phyloP scores from a whole-genome alignment of 2,329 filamentous ascomycete genomes.

The Cordyceps farinosa region DNA sequence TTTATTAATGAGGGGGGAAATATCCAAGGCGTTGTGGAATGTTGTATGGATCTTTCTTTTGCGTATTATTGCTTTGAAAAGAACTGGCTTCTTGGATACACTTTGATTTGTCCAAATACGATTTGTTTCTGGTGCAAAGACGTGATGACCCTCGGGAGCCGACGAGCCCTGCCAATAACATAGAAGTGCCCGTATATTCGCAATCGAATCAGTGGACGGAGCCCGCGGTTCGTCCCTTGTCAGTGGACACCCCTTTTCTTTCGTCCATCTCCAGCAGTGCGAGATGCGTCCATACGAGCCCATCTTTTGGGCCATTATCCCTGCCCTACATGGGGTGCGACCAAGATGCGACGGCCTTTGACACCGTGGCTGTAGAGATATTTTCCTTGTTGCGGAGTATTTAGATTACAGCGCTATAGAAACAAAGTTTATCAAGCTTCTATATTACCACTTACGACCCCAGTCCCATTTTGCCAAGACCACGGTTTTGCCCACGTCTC shows the following conservation, averaged over 20 bases:
- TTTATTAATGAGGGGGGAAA: constrained; percentile 1
- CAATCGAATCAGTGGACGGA: neutral
- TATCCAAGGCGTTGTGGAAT: constrained; percentile 5
- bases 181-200: neutral
- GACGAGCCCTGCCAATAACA: neutral
- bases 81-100: neutral
- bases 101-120: constrained; percentile 1
- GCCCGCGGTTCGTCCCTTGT: neutral
- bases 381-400: no score
- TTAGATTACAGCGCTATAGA: no score
- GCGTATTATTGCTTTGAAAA: neutral
- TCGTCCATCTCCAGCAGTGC: neutral
- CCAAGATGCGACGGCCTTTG: neutral
- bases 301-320: neutral
- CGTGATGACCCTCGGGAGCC: neutral
- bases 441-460: no score
- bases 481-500: no score
- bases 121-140: neutral
- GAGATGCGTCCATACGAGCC: neutral
- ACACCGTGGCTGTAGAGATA: no score
- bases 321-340: neutral
- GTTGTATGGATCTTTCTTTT: neutral
- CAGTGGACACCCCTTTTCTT: neutral
- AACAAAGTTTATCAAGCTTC: no score
- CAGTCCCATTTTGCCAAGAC: no score